Base-by-base conservation (phyloP, 2,329 filamentous ascomycete species). In the Hyphodiscus sp. region DNA sequence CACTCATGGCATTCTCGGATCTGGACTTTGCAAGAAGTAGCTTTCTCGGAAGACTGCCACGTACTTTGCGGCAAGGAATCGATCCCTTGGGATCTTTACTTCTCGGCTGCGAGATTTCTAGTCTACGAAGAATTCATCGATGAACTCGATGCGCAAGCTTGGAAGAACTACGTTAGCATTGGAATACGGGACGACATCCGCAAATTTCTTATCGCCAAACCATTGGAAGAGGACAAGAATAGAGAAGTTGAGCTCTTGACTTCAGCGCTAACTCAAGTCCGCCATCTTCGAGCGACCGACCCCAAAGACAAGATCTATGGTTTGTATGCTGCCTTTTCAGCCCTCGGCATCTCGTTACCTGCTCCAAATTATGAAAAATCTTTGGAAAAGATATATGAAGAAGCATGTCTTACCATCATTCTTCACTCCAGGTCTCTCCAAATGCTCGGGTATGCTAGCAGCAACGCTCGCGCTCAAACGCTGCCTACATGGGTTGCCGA, bases 1-100 rank as follows among this genome's bases (percentile, higher is more conserved):
- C 47, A 49, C n/a, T 20, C 47, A 7, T 49, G 47, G 47, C 47
- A 49, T 42, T 42, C 47, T 16, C 47, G 47, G 16, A 23, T 49
- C n/a, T 49, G 47, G 47, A 49, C 47, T 6, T 18, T 49, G 6
- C 47, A 49, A 49, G 47, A 49, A 42, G 29, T 42, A 7, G 33
- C 47, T 5, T 49, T 18, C 19, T 49, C 47, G 2, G 20, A 23
- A 42, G 47, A 20, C 10, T 49, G 47, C 16, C 26, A 49, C 13
- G 33, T 49, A 16, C 13, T 49, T 41, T 49, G 47, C 33, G 47
- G 47, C 29, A 33, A 33, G 7, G 29, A 33, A 33, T 8, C 29
- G 13, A 33, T 33, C 7, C 13, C 29, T 33, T 49, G 47, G 47
- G 33, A 23, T 18, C 19, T 42, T 4, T 49, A 49, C 23, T 7